Conservation (phyloP, 768 basidiomycete species). For the Serendipita sp. region DNA sequence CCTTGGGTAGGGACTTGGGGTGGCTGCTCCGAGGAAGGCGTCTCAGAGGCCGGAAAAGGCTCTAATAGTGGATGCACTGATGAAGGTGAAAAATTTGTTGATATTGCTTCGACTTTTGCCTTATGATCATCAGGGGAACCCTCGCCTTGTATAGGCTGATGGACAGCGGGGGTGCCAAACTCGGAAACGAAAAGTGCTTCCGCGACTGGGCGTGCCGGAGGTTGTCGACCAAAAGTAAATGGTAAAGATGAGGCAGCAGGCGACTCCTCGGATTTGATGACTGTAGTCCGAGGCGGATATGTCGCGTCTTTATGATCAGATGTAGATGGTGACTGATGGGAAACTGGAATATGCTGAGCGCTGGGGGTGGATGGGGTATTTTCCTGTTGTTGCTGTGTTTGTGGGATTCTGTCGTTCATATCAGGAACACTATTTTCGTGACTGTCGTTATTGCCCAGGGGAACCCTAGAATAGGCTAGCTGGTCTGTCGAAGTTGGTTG, state of each 20-base stretch:
- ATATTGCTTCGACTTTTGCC: too few relatives aligned
- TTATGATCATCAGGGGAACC: too few relatives aligned
- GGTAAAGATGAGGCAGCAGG: background rate
- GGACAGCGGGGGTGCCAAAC: background rate
- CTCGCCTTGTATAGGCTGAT: background rate
- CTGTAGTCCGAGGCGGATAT: constrained; percentile 4
- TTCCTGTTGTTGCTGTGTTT: background rate
- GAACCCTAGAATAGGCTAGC: background rate
- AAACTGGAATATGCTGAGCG: background rate
- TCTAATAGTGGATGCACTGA: background rate
- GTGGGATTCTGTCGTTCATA: background rate
- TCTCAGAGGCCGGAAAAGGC: background rate
- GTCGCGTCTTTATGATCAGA: background rate
- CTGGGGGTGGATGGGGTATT: background rate
- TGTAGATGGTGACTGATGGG: background rate
- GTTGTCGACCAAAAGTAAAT: constrained; percentile 1
- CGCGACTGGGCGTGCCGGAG: background rate
- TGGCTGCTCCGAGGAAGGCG: background rate
- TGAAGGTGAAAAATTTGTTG: too few relatives aligned
- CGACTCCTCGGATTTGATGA: background rate
- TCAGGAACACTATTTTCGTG: background rate
- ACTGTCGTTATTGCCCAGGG: background rate
- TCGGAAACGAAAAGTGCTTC: background rate
- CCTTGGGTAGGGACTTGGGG: background rate
- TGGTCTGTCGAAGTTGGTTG: background rate